Conservation (phyloP, 2,329 filamentous ascomycete species). For the Cladobotryum protrusum region DNA sequence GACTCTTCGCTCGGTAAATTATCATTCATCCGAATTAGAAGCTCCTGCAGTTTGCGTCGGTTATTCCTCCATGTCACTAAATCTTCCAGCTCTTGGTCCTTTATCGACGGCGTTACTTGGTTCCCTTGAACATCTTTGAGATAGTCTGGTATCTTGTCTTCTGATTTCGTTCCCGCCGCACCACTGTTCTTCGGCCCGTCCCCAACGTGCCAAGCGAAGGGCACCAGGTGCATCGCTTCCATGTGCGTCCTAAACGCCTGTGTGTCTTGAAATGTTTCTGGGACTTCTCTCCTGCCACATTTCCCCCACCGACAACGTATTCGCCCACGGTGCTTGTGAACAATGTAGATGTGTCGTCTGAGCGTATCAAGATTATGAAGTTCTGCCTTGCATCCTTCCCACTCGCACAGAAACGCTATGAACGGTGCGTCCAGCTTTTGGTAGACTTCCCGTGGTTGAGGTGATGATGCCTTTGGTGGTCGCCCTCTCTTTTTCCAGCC, state of each 20-base stretch:
- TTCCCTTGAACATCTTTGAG: constrained; percentile 46
- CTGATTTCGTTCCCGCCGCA: constrained; percentile 11
- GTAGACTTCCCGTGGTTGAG: constrained; percentile 37
- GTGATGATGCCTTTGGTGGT: constrained; percentile 33
- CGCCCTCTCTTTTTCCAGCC: constrained; percentile 35
- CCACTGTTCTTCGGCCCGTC: constrained; percentile 47
- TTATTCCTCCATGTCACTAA: constrained; percentile 39
- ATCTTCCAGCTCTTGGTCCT: constrained; percentile 46
- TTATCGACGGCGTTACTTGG: constrained; percentile 54
- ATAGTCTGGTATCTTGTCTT: constrained; percentile 38
- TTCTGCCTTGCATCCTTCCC: constrained; percentile 52
- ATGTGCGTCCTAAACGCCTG: constrained; percentile 44
- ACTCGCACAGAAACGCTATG: constrained; percentile 53
- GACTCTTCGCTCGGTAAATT: constrained; percentile 40
- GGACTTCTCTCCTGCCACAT: constrained; percentile 19
- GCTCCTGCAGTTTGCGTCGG: constrained; percentile 36
- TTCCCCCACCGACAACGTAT: constrained; percentile 27
- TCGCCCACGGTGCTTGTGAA: constrained; percentile 35
- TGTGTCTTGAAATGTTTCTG: constrained; percentile 29
- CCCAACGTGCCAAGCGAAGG: constrained; percentile 52
- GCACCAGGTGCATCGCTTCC: constrained; percentile 46
- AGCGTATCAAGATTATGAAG: constrained; percentile 57
- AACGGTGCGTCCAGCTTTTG: constrained; percentile 37
- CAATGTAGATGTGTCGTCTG: constrained; percentile 43
- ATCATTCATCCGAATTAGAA: constrained; percentile 38